phyloP scores from a whole-genome alignment of 495 filamentous ascomycete genomes.

The Parmelia sp. region DNA sequence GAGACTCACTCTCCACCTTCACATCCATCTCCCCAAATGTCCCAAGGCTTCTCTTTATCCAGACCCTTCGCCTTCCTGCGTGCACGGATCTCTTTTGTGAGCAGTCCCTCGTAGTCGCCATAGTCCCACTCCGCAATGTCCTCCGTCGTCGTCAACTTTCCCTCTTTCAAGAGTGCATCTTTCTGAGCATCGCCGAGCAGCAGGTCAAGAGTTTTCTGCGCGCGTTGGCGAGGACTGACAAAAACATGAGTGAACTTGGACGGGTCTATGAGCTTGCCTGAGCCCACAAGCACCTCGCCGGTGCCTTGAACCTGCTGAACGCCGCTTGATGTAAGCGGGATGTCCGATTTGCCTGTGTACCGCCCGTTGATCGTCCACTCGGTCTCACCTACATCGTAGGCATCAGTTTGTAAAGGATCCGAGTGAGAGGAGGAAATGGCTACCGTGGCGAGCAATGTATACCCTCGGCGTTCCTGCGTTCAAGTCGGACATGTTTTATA shows the following conservation, averaged over 20 bases:
- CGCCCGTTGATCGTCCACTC: conserved; percentile 83
- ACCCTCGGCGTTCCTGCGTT: conserved; percentile 41
- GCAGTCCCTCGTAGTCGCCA: conserved; percentile 78
- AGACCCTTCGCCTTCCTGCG: conserved; percentile 53
- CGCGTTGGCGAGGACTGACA: conserved; percentile 71
- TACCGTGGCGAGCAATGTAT: conserved; percentile 39
- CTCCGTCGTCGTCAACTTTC: conserved; percentile 52
- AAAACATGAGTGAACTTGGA: conserved; percentile 66
- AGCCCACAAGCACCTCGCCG: conserved; percentile 63
- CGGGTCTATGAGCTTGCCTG: conserved; percentile 71
- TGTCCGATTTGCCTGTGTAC: conserved; percentile 77
- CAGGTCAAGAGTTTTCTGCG: conserved; percentile 68
- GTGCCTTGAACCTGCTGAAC: conserved; percentile 65
- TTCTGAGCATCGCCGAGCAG: conserved; percentile 45
- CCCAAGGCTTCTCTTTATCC: conserved; percentile 52
- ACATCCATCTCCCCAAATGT: conserved; percentile 83
- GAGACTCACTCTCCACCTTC: conserved; percentile 45
- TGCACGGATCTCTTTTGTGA: conserved; percentile 56
- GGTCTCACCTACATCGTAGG: conserved; percentile 54
- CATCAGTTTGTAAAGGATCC: neutral
- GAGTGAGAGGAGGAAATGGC: neutral
- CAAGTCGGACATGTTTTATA: conserved; percentile 46
- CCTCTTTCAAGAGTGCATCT: conserved; percentile 26
- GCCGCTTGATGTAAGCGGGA: conserved; percentile 70
- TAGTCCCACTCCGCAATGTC: conserved; percentile 83